A percentile compares a stretch with the other conserved stretches of the same genome.
Conservation (phyloP, 164 flowering plant genomes). For the Macadamia integrifolia region DNA sequence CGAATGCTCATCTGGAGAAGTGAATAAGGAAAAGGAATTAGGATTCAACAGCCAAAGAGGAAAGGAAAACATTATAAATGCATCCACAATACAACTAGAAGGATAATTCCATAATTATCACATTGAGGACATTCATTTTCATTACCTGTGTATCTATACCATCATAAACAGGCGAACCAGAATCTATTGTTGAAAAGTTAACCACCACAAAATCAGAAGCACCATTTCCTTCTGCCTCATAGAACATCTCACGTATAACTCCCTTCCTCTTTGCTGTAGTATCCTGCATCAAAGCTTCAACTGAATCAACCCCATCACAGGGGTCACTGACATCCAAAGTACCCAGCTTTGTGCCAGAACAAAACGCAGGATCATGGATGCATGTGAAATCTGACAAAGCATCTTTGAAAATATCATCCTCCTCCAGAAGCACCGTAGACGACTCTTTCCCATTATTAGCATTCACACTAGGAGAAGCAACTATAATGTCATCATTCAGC, state of each 20-base stretch:
- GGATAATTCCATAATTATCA: neutral
- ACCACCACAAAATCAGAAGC: constrained; percentile 78
- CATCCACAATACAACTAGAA: too few relatives aligned
- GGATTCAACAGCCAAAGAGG: neutral
- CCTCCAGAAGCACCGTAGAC: constrained; percentile 34
- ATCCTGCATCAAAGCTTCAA: constrained; percentile 32
- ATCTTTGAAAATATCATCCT: constrained; percentile 77
- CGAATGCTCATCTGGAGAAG: constrained; percentile 76
- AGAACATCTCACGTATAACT: constrained; percentile 48
- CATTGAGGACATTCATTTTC: neutral
- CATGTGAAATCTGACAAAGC: constrained; percentile 77
- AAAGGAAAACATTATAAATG: neutral
- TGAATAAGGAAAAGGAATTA: neutral
- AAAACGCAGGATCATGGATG: constrained; percentile 27
- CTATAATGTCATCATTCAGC: constrained; percentile 29
- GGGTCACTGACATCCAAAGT: constrained; percentile 12
- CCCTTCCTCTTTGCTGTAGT: constrained; percentile 29
- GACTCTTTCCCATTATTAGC: constrained; percentile 32
- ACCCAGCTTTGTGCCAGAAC: constrained; percentile 6
- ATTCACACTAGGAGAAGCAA: constrained; percentile 12
- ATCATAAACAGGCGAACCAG: constrained; percentile 67
- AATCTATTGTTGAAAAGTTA: constrained; percentile 49
- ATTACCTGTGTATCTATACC: constrained; percentile 91
- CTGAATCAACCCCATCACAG: constrained; percentile 24
- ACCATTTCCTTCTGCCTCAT: constrained; percentile 63